Conservation (phyloP, 257 asterid genomes). For the Anisodus acutangulus region DNA sequence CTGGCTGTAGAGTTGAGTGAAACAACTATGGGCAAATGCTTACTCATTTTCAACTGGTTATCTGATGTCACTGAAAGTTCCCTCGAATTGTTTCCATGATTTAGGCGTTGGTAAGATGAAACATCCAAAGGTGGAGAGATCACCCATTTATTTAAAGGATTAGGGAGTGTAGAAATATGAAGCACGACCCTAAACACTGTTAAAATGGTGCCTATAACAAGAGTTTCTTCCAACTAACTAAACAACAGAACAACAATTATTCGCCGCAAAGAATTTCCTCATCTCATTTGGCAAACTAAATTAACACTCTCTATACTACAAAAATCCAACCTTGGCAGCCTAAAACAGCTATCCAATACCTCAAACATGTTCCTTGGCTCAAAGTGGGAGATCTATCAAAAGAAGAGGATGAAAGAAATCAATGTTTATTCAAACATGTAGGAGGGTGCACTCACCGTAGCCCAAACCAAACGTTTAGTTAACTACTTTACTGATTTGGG, state of each 20-base stretch:
- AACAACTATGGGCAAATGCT: slow-evolving; percentile 37
- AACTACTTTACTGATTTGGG: no score
- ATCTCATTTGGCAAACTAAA: slow-evolving; percentile 37
- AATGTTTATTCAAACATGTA: background rate
- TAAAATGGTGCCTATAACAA: slow-evolving; percentile 56
- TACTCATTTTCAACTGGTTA: slow-evolving; percentile 43
- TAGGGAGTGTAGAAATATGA: slow-evolving; percentile 72
- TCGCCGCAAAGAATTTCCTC: slow-evolving; percentile 45
- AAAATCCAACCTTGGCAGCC: slow-evolving; percentile 31
- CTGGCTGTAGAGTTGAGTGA: slow-evolving; percentile 47
- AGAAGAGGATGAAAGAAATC: slow-evolving; percentile 6
- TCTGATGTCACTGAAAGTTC: slow-evolving; percentile 42
- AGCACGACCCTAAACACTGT: slow-evolving; percentile 54
- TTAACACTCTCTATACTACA: slow-evolving; percentile 25
- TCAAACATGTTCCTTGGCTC: slow-evolving; percentile 44
- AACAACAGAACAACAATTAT: slow-evolving; percentile 56
- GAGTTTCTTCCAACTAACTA: slow-evolving; percentile 74
- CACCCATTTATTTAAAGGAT: slow-evolving; percentile 62
- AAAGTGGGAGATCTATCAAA: slow-evolving; percentile 14
- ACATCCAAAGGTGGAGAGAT: slow-evolving; percentile 40
- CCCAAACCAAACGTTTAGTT: background rate
- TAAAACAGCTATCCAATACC: slow-evolving; percentile 26
- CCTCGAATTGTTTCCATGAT: slow-evolving; percentile 41
- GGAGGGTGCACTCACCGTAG: background rate
- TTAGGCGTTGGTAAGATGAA: slow-evolving; percentile 41